Percentiles rank a stretch among this genome's conserved stretches.
Evolutionary conservation across 306 rosid species (phyloP).

Genomic region (Prunus padus): DNA sequence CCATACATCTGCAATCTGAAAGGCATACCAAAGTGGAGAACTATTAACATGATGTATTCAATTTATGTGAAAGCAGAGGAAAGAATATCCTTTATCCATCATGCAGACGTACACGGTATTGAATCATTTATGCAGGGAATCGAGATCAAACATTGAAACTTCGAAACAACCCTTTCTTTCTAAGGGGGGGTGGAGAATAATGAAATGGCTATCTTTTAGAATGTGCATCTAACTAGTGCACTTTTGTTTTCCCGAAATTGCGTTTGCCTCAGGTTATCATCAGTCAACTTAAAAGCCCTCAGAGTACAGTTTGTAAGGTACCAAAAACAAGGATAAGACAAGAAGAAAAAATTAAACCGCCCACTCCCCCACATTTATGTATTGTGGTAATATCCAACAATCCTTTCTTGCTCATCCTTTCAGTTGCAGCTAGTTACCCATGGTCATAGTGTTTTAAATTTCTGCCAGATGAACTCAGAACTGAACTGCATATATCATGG

Average conservation of each 20-base stretch:
- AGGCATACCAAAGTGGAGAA: not conserved
- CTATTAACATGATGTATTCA: not conserved
- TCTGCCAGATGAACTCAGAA: not conserved
- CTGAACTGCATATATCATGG: not conserved
- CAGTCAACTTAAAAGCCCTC: not conserved
- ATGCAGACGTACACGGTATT: not conserved
- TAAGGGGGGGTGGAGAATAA: not conserved
- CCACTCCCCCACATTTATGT: not conserved
- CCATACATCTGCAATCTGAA: conserved; percentile 98
- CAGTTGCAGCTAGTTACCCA: too few relatives aligned
- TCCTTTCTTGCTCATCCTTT: not conserved
- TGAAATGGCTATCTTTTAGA: not conserved
- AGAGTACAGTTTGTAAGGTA: not conserved
- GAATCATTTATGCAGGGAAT: not conserved
- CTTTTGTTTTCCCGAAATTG: not conserved
- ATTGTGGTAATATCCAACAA: not conserved
- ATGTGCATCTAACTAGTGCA: not conserved
- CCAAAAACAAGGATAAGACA: not conserved
- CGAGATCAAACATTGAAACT: not conserved
- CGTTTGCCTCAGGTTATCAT: not conserved
- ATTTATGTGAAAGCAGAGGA: not conserved
- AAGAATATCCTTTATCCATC: not conserved
- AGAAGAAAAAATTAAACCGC: too few relatives aligned
- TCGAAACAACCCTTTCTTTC: not conserved
- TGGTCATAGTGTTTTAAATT: not conserved